Evolutionary conservation across 495 filamentous ascomycete species (phyloP).

Genomic region (Neurospora tetrasperma): DNA sequence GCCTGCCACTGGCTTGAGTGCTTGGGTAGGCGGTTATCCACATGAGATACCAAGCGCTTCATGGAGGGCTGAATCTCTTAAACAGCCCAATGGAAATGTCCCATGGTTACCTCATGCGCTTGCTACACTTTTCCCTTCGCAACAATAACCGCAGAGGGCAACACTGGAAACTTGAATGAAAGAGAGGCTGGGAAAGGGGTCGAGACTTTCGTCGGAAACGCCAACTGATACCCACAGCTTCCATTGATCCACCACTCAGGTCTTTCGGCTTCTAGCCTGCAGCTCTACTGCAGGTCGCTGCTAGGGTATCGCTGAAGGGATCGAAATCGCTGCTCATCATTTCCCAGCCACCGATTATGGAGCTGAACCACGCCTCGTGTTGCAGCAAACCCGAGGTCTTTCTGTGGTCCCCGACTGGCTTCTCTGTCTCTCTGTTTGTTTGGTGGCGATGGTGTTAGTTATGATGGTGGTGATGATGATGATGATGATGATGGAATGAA

Average conservation of each 20-base stretch:
- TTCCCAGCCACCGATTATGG: constrained; percentile 9
- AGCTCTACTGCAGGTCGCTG: constrained; percentile 11
- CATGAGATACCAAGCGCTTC: neutral
- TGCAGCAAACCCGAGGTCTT: constrained; percentile 15
- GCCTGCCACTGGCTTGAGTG: neutral
- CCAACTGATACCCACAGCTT: constrained; percentile 15
- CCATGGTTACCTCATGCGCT: neutral
- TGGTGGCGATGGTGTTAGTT: neutral
- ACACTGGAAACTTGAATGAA: constrained; percentile 5
- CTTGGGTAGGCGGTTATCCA: neutral
- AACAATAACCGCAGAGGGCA: constrained; percentile 2
- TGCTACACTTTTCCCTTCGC: neutral
- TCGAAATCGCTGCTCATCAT: neutral
- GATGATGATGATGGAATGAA: neutral
- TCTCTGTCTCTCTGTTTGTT: constrained; percentile 2
- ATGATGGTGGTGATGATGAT: neutral
- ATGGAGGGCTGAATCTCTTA: neutral
- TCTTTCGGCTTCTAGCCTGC: constrained; percentile 13
- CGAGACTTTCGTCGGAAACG: neutral
- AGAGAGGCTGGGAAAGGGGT: constrained; percentile 20
- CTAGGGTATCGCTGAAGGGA: constrained; percentile 9
- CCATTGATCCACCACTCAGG: constrained; percentile 12
- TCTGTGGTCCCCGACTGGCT: constrained; percentile 5
- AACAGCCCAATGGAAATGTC: neutral
- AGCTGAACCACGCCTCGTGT: constrained; percentile 1